These are phyloP conservation scores for Phytophthora citrophthora DNA, from an alignment of 352 stramenopile genomes.

Conservation along the genomic window DNA sequence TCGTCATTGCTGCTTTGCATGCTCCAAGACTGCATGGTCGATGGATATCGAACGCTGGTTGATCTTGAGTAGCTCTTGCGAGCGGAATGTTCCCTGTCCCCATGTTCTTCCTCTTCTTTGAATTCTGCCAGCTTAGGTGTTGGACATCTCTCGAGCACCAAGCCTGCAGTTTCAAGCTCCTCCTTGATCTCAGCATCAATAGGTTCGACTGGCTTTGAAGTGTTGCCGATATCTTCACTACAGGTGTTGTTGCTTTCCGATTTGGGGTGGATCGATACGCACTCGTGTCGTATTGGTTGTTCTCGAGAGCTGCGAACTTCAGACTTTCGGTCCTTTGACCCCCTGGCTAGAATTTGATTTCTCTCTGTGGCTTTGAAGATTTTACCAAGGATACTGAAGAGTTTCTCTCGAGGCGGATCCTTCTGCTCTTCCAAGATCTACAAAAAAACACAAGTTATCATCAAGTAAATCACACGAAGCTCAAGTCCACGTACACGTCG, in stretches of 20 bases:
- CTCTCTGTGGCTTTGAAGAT: slow-evolving; percentile 79
- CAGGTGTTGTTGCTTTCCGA: slow-evolving; percentile 3
- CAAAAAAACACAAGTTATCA: not conserved
- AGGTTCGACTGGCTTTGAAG: not conserved
- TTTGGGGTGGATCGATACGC: slow-evolving; percentile 13
- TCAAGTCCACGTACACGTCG: slow-evolving; percentile 45
- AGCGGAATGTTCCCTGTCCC: slow-evolving; percentile 3
- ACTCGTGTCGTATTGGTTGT: not conserved
- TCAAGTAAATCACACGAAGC: not conserved
- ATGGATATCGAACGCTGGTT: slow-evolving; percentile 41
- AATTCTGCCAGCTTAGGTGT: slow-evolving; percentile 16
- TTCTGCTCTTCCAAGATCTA: slow-evolving; percentile 79
- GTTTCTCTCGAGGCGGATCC: slow-evolving; percentile 66
- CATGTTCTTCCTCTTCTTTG: not conserved
- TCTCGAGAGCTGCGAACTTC: slow-evolving; percentile 5
- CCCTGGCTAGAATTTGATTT: slow-evolving; percentile 50
- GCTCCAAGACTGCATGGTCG: slow-evolving; percentile 52
- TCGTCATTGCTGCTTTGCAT: slow-evolving; percentile 35
- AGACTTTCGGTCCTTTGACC: slow-evolving; percentile 26
- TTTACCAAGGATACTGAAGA: slow-evolving; percentile 74
- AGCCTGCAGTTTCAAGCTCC: slow-evolving; percentile 4
- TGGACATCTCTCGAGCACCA: slow-evolving; percentile 22
- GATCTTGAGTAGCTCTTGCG: slow-evolving; percentile 35
- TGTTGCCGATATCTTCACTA: not conserved
- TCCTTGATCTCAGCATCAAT: slow-evolving; percentile 15